Evolutionary conservation across 2,329 filamentous ascomycete species (phyloP).

Genomic region (Monosporascus ibericus): DNA sequence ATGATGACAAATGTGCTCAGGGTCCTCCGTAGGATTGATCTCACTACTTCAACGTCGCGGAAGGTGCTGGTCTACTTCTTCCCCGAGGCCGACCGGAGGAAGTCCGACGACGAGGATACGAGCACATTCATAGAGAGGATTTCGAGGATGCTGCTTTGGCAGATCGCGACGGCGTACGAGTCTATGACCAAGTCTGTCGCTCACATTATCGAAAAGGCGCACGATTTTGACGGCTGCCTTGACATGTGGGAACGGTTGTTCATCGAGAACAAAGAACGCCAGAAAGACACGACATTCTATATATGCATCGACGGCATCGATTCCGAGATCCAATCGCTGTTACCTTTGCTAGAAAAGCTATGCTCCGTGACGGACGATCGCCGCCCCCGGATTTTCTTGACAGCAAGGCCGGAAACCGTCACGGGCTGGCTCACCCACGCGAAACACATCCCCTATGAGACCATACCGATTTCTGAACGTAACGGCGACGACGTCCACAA

Average conservation of each 20-base stretch:
- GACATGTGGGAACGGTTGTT: conserved; percentile 27
- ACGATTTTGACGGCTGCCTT: conserved; percentile 19
- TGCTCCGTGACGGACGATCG: conserved; percentile 9
- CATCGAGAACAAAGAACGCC: conserved; percentile 24
- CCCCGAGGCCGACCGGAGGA: conserved; percentile 23
- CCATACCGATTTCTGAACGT: conserved; percentile 17
- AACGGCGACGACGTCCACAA: conserved; percentile 24
- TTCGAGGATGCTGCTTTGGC: conserved; percentile 25
- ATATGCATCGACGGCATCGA: conserved; percentile 26
- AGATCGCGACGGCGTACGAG: conserved; percentile 25
- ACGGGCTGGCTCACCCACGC: conserved; percentile 9
- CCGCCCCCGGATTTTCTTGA: conserved; percentile 23
- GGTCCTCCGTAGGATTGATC: conserved; percentile 17
- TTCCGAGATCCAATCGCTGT: conserved; percentile 10
- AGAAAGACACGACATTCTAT: conserved; percentile 26
- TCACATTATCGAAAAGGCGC: conserved; percentile 17
- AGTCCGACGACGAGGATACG: conserved; percentile 21
- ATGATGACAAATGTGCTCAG: conserved; percentile 25
- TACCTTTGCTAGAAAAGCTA: conserved; percentile 19
- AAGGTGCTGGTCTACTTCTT: conserved; percentile 24
- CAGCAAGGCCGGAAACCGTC: conserved; percentile 14
- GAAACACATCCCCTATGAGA: conserved; percentile 9
- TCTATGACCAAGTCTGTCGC: conserved; percentile 26
- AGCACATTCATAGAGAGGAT: conserved; percentile 15
- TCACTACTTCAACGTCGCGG: conserved; percentile 16